These are phyloP conservation scores for Gregarina niphandrodes DNA, from an alignment of 169 alveolate species.

Conservation along the genomic window DNA sequence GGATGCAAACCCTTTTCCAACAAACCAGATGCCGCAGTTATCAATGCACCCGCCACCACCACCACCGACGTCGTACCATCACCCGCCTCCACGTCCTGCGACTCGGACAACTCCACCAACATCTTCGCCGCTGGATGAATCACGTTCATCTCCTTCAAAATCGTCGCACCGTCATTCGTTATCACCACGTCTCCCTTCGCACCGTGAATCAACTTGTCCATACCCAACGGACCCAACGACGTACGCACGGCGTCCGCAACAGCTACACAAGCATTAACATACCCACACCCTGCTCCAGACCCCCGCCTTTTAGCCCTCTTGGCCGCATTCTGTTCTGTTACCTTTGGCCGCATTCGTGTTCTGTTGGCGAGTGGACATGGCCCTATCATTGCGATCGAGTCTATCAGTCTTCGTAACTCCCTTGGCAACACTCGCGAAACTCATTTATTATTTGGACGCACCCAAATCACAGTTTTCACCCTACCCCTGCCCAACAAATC, in stretches of 20 bases:
- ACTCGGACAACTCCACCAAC: slow-evolving; percentile 83
- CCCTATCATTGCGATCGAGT: slow-evolving; percentile 17
- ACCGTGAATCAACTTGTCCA: slow-evolving; percentile 93
- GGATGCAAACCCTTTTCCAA: slow-evolving; percentile 89
- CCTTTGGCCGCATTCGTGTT: slow-evolving; percentile 23
- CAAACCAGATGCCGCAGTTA: slow-evolving; percentile 68
- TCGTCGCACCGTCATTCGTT: slow-evolving; percentile 99
- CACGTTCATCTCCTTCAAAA: slow-evolving; percentile 53
- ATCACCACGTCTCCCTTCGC: slow-evolving; percentile 86
- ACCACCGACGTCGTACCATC: slow-evolving; percentile 96
- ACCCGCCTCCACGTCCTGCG: slow-evolving; percentile 98
- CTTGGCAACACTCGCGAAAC: no score
- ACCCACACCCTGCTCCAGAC: not conserved
- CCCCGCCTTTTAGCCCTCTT: not conserved
- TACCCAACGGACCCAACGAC: slow-evolving; percentile 92
- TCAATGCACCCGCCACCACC: slow-evolving; percentile 88
- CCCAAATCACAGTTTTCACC: no score
- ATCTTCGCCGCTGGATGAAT: slow-evolving; percentile 19
- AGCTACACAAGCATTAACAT: slow-evolving; percentile 38
- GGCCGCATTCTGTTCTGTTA: not conserved
- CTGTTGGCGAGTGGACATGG: slow-evolving; percentile 10
- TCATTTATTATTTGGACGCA: no score
- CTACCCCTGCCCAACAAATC: no score
- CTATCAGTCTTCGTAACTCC: no score
- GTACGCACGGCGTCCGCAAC: slow-evolving; percentile 92